Evolutionary conservation across 768 basidiomycete species (phyloP).

Genomic region (Pilatotrama ljubarskyi): DNA sequence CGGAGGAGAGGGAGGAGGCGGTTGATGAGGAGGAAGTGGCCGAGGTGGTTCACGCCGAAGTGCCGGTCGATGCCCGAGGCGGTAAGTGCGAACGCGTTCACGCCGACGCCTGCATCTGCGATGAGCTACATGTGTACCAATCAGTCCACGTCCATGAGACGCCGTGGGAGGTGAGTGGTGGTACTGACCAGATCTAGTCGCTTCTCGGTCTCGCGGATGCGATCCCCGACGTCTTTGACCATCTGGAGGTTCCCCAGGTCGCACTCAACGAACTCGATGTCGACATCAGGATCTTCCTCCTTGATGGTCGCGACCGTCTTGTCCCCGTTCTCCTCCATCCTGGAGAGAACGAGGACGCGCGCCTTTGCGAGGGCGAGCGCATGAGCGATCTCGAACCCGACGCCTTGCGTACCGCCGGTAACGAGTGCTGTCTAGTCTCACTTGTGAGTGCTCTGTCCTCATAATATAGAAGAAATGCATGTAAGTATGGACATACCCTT

Average conservation of each 20-base stretch:
- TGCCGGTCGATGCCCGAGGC: conserved; percentile 29
- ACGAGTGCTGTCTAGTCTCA: conserved; percentile 29
- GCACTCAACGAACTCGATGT: conserved; percentile 29
- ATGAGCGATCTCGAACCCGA: conserved; percentile 33
- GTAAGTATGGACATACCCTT: neutral
- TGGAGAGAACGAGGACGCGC: conserved; percentile 29
- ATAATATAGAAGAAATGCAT: neutral
- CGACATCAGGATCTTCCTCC: conserved; percentile 10
- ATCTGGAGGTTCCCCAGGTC: conserved; percentile 29
- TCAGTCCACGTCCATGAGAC: neutral
- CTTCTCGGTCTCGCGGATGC: conserved; percentile 21
- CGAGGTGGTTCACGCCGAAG: conserved; percentile 37
- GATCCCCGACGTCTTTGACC: conserved; percentile 30
- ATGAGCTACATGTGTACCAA: conserved; percentile 27
- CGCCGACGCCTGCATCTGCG: conserved; percentile 31
- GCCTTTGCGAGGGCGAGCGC: conserved; percentile 31
- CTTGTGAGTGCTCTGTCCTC: neutral
- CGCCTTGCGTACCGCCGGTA: conserved; percentile 32
- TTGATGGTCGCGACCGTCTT: conserved; percentile 29
- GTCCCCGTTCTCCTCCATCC: conserved; percentile 27
- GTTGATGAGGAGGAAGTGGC: conserved; percentile 43
- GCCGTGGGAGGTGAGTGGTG: neutral
- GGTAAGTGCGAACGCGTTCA: conserved; percentile 27
- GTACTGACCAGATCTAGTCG: conserved; percentile 25
- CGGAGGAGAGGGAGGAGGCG: conserved; percentile 41